A percentile compares a stretch with the other conserved stretches of the same genome.
phyloP scores from a whole-genome alignment of 2,329 filamentous ascomycete genomes.

The Xylaria sp. region DNA sequence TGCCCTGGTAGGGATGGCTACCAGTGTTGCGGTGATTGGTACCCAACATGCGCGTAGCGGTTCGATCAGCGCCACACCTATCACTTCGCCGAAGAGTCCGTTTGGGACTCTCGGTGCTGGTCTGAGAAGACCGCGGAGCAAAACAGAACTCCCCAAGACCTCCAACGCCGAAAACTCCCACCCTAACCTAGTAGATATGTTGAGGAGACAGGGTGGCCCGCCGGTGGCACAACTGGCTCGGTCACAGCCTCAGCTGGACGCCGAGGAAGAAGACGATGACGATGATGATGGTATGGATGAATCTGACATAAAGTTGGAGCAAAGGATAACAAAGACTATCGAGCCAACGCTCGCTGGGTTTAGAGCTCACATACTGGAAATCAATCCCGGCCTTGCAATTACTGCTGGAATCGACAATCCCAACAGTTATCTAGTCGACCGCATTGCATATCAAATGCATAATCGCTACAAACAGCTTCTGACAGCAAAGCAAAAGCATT shows the following conservation, averaged over 20 bases:
- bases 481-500: conserved; percentile 76
- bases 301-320: conserved; percentile 69
- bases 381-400: conserved; percentile 77
- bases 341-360: conserved; percentile 81
- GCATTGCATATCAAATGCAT: conserved; percentile 84
- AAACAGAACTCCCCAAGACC: conserved; percentile 61
- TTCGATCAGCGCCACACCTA: conserved; percentile 67
- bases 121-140: conserved; percentile 67
- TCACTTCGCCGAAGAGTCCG: conserved; percentile 65
- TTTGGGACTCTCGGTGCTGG: conserved; percentile 57
- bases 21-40: conserved; percentile 65
- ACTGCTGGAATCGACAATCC: conserved; percentile 47
- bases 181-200: conserved; percentile 61
- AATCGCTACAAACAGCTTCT: conserved; percentile 82
- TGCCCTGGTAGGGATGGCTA: conserved; percentile 66
- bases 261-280: conserved; percentile 70
- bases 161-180: conserved; percentile 53
- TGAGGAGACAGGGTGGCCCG: conserved; percentile 64
- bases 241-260: conserved; percentile 57
- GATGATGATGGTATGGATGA: conserved; percentile 68
- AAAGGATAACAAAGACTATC: conserved; percentile 72
- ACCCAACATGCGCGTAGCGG: conserved; percentile 67
- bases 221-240: conserved; percentile 62
- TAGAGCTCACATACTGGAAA: conserved; percentile 73
- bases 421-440: conserved; percentile 75